Evolutionary conservation across 192 early-diverging fungal genomes (phyloP).

Genomic region (Podila epicladia): DNA sequence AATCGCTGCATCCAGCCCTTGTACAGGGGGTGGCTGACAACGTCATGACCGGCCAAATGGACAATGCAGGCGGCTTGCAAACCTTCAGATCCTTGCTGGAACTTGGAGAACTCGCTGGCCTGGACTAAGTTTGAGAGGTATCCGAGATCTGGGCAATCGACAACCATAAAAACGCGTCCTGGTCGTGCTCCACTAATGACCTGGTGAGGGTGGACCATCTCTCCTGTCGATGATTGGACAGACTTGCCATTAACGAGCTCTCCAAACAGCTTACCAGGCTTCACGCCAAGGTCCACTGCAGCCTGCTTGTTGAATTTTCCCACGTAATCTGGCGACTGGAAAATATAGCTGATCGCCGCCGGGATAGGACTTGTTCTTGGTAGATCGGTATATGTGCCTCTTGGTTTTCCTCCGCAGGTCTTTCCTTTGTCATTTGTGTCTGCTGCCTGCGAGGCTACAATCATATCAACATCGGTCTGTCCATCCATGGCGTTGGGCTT

Average conservation of each 20-base stretch:
- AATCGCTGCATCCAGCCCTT: constrained; percentile 80
- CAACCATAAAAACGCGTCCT: constrained; percentile 72
- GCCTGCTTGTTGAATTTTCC: constrained; percentile 84
- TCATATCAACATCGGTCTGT: constrained; percentile 22
- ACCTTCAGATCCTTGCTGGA: constrained; percentile 27
- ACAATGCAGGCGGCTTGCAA: constrained; percentile 62
- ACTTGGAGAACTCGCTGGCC: constrained; percentile 55
- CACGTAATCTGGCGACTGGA: constrained; percentile 73
- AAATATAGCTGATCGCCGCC: constrained; percentile 74
- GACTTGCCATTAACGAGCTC: constrained; percentile 69
- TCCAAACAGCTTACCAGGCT: constrained; percentile 70
- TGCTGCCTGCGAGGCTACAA: constrained; percentile 10
- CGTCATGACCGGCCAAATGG: constrained; percentile 73
- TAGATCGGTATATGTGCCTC: constrained; percentile 22
- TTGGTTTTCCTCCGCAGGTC: not conserved
- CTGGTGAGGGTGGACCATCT: constrained; percentile 75
- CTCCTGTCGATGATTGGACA: constrained; percentile 68
- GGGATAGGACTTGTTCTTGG: constrained; percentile 61
- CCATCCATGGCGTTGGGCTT: constrained; percentile 9
- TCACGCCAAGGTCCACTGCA: constrained; percentile 73
- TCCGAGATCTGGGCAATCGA: constrained; percentile 69
- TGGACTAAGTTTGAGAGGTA: constrained; percentile 63
- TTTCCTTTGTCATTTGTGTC: not conserved
- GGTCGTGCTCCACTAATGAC: constrained; percentile 67
- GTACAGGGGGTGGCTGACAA: constrained; percentile 73